Evolutionary conservation across 2,329 filamentous ascomycete species (phyloP).

Genomic region (Pyricularia sp.): DNA sequence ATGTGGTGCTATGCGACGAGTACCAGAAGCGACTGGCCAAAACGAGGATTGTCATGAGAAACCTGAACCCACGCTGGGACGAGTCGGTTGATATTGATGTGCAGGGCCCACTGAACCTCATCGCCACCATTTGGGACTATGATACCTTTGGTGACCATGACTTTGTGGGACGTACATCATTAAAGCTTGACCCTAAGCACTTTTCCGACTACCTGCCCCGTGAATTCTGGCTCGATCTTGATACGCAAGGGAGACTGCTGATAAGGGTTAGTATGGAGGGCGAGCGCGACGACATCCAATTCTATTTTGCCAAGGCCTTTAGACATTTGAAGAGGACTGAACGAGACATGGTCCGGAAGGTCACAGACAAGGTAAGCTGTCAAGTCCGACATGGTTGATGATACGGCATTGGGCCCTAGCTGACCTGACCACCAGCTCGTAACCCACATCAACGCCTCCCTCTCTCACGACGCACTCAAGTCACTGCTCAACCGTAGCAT

Average conservation of each 20-base stretch:
- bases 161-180: conserved; percentile 89
- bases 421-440: conserved; percentile 53
- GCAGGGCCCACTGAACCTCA: conserved; percentile 81
- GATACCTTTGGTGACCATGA: conserved; percentile 96
- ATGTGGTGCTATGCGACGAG: conserved; percentile 93
- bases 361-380: conserved; percentile 81
- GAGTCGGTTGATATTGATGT: conserved; percentile 96
- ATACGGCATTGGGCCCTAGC: conserved; percentile 9
- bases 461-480: conserved; percentile 74
- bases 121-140: conserved; percentile 97
- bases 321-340: conserved; percentile 90
- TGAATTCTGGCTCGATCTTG: conserved; percentile 96
- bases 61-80: conserved; percentile 91
- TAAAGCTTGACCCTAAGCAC: conserved; percentile 96
- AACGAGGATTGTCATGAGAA: conserved; percentile 84
- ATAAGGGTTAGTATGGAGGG: conserved; percentile 97
- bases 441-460: conserved; percentile 80
- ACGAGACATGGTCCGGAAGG: conserved; percentile 94
- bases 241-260: conserved; percentile 84
- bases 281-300: conserved; percentile 95
- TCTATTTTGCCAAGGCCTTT: conserved; percentile 97
- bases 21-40: conserved; percentile 96
- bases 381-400: not conserved
- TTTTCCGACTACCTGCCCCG: conserved; percentile 93
- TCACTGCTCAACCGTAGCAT: conserved; percentile 62